Evolutionary conservation across 495 filamentous ascomycete species (phyloP).

Genomic region (Elasticomyces elasticus): DNA sequence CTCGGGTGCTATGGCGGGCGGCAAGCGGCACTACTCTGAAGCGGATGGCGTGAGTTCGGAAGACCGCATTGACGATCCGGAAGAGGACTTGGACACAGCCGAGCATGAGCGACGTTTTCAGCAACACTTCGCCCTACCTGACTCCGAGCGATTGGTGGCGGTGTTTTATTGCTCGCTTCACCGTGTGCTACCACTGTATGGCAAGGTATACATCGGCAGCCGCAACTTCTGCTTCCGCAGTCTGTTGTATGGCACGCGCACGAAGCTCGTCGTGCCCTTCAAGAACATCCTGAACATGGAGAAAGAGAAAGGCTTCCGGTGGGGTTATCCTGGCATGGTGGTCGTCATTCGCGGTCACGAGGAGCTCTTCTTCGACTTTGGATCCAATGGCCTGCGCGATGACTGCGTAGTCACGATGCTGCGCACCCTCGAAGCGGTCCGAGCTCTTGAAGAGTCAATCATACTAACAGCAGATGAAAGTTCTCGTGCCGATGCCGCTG

Average conservation of each 20-base stretch:
- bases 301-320: slow-evolving; percentile 89
- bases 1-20: slow-evolving; percentile 93
- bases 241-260: slow-evolving; percentile 77
- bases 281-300: slow-evolving; percentile 89
- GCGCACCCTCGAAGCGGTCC: slow-evolving; percentile 58
- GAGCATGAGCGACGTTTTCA: slow-evolving; percentile 71
- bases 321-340: slow-evolving; percentile 85
- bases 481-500: slow-evolving; percentile 64
- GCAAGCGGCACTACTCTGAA: slow-evolving; percentile 78
- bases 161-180: slow-evolving; percentile 84
- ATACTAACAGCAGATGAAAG: slow-evolving; percentile 59
- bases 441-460: slow-evolving; percentile 62
- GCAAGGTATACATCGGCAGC: slow-evolving; percentile 91
- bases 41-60: slow-evolving; percentile 57
- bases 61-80: slow-evolving; percentile 50
- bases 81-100: slow-evolving; percentile 50
- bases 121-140: slow-evolving; percentile 77
- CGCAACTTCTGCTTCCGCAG: slow-evolving; percentile 91
- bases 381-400: slow-evolving; percentile 62
- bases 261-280: slow-evolving; percentile 82
- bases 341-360: slow-evolving; percentile 88
- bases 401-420: slow-evolving; percentile 79
- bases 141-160: slow-evolving; percentile 76
- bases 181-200: slow-evolving; percentile 83
- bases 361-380: slow-evolving; percentile 95